phyloP scores from a whole-genome alignment of 805 yeast species.

The Nadsonia fulvescens region DNA sequence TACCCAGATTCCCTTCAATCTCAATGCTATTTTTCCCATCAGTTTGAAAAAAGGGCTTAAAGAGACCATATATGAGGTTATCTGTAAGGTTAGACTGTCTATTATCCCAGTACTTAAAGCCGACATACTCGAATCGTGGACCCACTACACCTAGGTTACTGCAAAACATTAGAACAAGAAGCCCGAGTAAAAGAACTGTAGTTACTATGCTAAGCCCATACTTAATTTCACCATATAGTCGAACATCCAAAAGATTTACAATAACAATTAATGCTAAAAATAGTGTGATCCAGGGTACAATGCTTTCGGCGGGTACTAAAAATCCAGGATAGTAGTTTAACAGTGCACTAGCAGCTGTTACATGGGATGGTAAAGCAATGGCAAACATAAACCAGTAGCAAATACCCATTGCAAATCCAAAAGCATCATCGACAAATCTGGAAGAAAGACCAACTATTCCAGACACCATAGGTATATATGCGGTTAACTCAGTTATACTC shows the following conservation, averaged over 20 bases:
- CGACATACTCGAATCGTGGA: no score
- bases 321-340: constrained; percentile 45
- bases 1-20: constrained; percentile 30
- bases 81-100: constrained; percentile 29
- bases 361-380: constrained; percentile 58
- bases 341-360: constrained; percentile 65
- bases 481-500: constrained; percentile 67
- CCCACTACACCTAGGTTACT: constrained; percentile 49
- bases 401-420: constrained; percentile 51
- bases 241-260: constrained; percentile 48
- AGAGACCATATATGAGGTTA: constrained; percentile 44
- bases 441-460: constrained; percentile 60
- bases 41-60: constrained; percentile 43
- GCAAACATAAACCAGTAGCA: constrained; percentile 57
- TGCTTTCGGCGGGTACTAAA: constrained; percentile 29
- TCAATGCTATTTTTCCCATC: no score
- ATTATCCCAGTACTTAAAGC: constrained; percentile 60
- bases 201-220: constrained; percentile 42
- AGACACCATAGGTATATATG: constrained; percentile 60
- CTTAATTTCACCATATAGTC: constrained; percentile 59
- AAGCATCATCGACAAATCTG: constrained; percentile 42
- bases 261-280: constrained; percentile 28
- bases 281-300: constrained; percentile 56
- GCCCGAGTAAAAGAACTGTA: constrained; percentile 28
- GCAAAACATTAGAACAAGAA: constrained; percentile 42